phyloP scores from a whole-genome alignment of 192 early-diverging fungal species.

The Coemansia sp. region DNA sequence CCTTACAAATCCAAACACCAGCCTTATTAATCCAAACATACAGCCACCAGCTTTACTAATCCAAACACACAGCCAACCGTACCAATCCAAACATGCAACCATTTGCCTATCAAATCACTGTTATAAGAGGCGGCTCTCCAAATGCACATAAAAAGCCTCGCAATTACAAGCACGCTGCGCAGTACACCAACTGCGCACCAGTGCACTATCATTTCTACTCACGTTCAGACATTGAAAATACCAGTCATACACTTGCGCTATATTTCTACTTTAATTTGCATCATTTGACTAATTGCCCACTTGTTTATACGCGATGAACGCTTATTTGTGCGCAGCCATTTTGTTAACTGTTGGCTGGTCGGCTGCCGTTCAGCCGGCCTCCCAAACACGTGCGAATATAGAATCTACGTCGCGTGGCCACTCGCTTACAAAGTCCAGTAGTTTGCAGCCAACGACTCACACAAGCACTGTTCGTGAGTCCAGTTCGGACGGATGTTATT shows the following conservation, averaged over 20 bases:
- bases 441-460: neutral
- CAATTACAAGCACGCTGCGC: neutral
- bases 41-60: neutral
- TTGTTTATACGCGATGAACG: neutral
- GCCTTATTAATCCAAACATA: neutral
- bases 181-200: neutral
- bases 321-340: neutral
- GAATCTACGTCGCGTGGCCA: neutral
- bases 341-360: neutral
- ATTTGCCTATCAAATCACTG: neutral
- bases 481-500: constrained; percentile 20
- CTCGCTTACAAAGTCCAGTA: neutral
- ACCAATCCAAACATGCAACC: no score
- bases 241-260: no score
- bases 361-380: neutral
- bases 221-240: no score
- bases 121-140: neutral
- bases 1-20: no score
- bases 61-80: no score
- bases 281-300: neutral
- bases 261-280: neutral
- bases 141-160: neutral
- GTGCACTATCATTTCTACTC: neutral
- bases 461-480: neutral
- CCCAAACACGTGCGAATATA: neutral